These are phyloP conservation scores for Corymbia maculata DNA, from an alignment of 345 rosid species.

Conservation along the genomic window DNA sequence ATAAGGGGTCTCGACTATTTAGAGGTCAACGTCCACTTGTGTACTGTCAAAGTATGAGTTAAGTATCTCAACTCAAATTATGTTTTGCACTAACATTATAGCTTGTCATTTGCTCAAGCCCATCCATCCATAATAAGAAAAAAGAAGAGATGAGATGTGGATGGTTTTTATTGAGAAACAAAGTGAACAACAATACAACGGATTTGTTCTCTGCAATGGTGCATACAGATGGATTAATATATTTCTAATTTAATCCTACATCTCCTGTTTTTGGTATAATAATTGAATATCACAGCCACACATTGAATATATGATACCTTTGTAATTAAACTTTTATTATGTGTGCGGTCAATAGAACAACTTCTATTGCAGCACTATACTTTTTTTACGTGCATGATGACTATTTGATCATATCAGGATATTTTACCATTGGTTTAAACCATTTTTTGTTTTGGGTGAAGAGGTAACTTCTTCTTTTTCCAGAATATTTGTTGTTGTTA, in stretches of 20 bases:
- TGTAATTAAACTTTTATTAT: background rate
- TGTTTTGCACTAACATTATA: background rate
- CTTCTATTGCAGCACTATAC: accelerated
- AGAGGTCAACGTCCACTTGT: too few relatives aligned
- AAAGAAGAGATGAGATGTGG: background rate
- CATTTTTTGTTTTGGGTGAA: background rate
- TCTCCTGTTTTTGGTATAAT: background rate
- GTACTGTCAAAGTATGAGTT: background rate
- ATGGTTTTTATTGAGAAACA: background rate
- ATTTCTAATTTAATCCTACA: too few relatives aligned
- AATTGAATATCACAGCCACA: background rate
- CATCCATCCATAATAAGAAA: background rate
- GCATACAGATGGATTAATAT: background rate
- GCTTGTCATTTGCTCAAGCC: background rate
- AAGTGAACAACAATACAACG: background rate
- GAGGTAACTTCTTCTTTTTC: background rate
- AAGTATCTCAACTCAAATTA: background rate
- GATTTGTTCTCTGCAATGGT: background rate
- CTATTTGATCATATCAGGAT: background rate
- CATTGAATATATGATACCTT: background rate
- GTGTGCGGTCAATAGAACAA: background rate
- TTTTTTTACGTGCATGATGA: accelerated
- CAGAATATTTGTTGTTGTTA: background rate
- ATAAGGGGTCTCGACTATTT: too few relatives aligned
- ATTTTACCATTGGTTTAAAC: background rate